Evolutionary conservation across 257 asterid genomes (phyloP).

Genomic region (Solanum clarkiae): DNA sequence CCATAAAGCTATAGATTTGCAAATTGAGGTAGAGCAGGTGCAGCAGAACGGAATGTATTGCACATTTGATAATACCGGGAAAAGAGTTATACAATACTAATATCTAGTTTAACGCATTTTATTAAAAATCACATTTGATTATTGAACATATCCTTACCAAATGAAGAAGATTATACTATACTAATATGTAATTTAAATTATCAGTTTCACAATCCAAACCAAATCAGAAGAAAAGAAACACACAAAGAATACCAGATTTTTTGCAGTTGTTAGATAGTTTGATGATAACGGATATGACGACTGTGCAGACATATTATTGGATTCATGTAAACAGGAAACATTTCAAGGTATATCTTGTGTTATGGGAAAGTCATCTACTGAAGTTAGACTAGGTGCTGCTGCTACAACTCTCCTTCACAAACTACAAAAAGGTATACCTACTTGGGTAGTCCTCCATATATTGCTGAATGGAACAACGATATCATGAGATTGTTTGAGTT

Average conservation of each 20-base stretch:
- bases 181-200: too few species aligned
- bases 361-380: slow-evolving; percentile 24
- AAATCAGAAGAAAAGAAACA: neutral
- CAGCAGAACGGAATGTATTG: too few species aligned
- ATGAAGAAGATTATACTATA: neutral
- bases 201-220: neutral
- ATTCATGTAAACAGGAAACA: slow-evolving; percentile 73
- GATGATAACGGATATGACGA: slow-evolving; percentile 83
- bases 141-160: neutral
- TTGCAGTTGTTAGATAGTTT: slow-evolving; percentile 57
- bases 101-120: too few species aligned
- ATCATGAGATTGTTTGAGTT: slow-evolving; percentile 26
- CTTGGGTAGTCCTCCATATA: slow-evolving; percentile 99
- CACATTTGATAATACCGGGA: too few species aligned
- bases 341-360: slow-evolving; percentile 46
- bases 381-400: slow-evolving; percentile 82
- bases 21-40: too few species aligned
- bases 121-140: too few species aligned
- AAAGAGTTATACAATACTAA: neutral
- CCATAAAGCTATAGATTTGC: too few species aligned
- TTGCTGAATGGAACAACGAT: slow-evolving; percentile 47
- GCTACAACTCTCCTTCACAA: slow-evolving; percentile 87
- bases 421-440: slow-evolving; percentile 81
- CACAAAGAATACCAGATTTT: slow-evolving; percentile 27
- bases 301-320: slow-evolving; percentile 48